Evolutionary conservation across 345 rosid species (phyloP).

Genomic region (Excoecaria cochinchinensis): DNA sequence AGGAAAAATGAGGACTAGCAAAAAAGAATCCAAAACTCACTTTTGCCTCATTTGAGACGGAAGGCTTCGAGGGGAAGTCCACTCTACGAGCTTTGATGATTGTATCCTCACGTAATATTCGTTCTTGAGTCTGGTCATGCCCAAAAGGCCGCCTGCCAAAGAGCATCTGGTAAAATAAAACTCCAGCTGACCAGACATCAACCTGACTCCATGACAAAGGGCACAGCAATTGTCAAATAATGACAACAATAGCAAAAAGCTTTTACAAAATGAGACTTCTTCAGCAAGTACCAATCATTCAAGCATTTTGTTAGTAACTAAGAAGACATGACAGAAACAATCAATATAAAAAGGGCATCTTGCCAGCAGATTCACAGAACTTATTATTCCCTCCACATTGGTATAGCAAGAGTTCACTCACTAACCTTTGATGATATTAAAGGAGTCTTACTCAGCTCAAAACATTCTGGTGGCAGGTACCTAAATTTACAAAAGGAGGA

Average conservation of each 20-base stretch:
- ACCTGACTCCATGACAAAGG: constrained; percentile 50
- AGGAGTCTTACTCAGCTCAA: constrained; percentile 87
- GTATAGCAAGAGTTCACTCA: background rate
- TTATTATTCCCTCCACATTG: background rate
- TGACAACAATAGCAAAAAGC: background rate
- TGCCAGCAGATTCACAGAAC: background rate
- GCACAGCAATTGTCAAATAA: background rate
- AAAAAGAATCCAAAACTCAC: constrained; percentile 34
- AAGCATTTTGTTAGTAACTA: background rate
- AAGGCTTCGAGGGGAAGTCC: constrained; percentile 91
- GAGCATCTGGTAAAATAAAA: constrained; percentile 91
- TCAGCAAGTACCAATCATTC: background rate
- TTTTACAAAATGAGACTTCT: background rate
- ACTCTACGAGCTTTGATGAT: constrained; percentile 94
- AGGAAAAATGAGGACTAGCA: background rate
- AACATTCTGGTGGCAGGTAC: constrained; percentile 99
- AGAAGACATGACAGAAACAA: background rate
- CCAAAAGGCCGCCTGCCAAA: constrained; percentile 96
- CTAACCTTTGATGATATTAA: constrained; percentile 95
- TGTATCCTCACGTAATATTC: constrained; percentile 91
- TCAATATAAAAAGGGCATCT: background rate
- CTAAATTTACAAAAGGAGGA: constrained; percentile 35
- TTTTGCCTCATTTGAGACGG: constrained; percentile 92
- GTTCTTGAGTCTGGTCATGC: constrained; percentile 95
- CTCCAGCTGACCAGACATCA: constrained; percentile 98